A percentile compares a stretch with the other conserved stretches of the same genome.
These are phyloP conservation scores for Fusarium caatingaense DNA, from an alignment of 2,329 filamentous ascomycete genomes.

Conservation along the genomic window DNA sequence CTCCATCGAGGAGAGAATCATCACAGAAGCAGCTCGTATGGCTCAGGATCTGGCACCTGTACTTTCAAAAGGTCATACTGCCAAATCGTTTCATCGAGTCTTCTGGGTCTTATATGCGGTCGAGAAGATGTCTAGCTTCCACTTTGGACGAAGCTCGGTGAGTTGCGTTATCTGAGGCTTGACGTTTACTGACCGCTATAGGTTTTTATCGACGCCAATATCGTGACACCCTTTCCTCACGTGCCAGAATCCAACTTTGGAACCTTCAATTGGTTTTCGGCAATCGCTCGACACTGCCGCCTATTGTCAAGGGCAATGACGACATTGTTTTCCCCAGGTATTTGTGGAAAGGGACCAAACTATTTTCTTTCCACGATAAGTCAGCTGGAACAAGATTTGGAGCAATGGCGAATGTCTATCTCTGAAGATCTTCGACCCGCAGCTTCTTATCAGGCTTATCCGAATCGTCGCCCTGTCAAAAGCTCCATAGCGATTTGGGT, in stretches of 20 bases:
- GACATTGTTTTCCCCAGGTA: conserved; percentile 27
- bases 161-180: neutral
- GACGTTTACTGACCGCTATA: neutral
- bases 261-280: conserved; percentile 24
- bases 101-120: conserved; percentile 39
- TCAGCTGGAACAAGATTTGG: conserved; percentile 30
- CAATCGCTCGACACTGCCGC: conserved; percentile 24
- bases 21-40: conserved; percentile 32
- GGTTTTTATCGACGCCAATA: conserved; percentile 32
- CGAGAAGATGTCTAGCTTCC: conserved; percentile 41
- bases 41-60: conserved; percentile 30
- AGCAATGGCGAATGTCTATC: conserved; percentile 27
- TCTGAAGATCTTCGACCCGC: conserved; percentile 22
- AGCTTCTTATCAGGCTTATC: neutral
- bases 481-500: conserved; percentile 29
- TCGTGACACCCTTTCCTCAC: conserved; percentile 29
- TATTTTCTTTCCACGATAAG: conserved; percentile 24
- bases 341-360: conserved; percentile 5
- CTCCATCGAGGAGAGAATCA: conserved; percentile 33
- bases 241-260: conserved; percentile 37
- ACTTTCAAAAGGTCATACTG: conserved; percentile 8
- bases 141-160: conserved; percentile 38
- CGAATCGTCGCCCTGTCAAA: conserved; percentile 10
- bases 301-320: conserved; percentile 32
- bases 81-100: conserved; percentile 21